Conservation (phyloP, 768 basidiomycete species). For the Psilocybe sp. region DNA sequence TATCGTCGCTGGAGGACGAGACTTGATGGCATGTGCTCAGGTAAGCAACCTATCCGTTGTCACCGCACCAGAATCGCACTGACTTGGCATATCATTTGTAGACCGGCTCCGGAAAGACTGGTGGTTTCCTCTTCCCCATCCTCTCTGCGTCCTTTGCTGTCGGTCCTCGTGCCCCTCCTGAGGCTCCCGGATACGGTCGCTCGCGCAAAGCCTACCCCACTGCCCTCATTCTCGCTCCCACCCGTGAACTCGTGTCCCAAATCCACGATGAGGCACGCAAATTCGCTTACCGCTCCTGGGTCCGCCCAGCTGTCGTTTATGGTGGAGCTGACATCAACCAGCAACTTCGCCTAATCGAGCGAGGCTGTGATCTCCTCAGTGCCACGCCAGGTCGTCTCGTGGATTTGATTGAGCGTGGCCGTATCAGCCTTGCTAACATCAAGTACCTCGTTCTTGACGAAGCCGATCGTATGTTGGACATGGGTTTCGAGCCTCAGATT, state of each 20-base stretch:
- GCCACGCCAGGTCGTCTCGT: conserved; percentile 98
- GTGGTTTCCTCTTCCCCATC: conserved; percentile 98
- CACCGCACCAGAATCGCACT: conserved; percentile 12
- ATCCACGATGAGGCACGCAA: conserved; percentile 99
- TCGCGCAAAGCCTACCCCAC: conserved; percentile 93
- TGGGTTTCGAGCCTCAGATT: conserved; percentile 99
- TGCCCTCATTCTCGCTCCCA: conserved; percentile 95
- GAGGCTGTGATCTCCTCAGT: conserved; percentile 94
- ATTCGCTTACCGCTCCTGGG: conserved; percentile 99
- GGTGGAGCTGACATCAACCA: conserved; percentile 98
- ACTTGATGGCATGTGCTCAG: conserved; percentile 95
- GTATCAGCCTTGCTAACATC: conserved; percentile 94
- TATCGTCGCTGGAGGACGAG: conserved; percentile 87
- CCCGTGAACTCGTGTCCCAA: conserved; percentile 97
- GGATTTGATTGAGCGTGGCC: conserved; percentile 96
- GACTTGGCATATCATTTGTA: conserved; percentile 32
- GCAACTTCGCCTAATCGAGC: conserved; percentile 91
- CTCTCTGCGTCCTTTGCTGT: conserved; percentile 86
- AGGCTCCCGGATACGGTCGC: conserved; percentile 57
- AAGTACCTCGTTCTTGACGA: conserved; percentile 98
- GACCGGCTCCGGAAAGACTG: conserved; percentile 99
- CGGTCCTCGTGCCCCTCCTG: conserved; percentile 77
- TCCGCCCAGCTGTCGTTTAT: conserved; percentile 97
- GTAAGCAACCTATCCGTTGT: conserved; percentile 34
- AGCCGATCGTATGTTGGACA: conserved; percentile 99